Evolutionary conservation across 129 eudicot species (phyloP), one percentile per base, ranked within the genome.

Genomic region (Artemisia annua): DNA sequence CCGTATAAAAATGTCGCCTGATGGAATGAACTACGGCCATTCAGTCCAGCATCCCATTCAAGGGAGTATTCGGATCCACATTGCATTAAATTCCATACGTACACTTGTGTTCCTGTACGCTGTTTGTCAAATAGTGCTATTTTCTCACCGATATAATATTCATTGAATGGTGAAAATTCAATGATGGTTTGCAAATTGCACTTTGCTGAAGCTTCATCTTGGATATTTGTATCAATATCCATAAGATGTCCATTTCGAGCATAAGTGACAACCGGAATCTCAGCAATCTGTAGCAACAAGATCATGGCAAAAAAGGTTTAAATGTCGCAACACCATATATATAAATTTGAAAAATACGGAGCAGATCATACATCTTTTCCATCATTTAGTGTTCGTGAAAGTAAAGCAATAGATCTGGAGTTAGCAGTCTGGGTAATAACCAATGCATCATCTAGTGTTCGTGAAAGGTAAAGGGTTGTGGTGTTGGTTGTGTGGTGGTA

Each of bases 31-130:
- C 60, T 54, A 16, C 60, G 20, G 20, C 60, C 60, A 5, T 12
- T 54, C 24, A 54, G 2, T 17, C 60, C 60, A 54, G 17, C 20
- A 11, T n/a, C 22, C 60, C 60, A 54, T 54, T 54, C 60, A n/a
- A 89, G 68, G 48, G 86, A 71, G 73, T 82, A 86, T 51, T 66
- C 48, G 60, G 96, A 75, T 61, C 96, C 96, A 89, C 92, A 86
- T 65, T 78, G 75, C 48, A 86, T 89, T 70, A 89, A 74, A 79
- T 89, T 89, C 96, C 89, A 89, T 56, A 86, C 73, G 76, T 86
- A 89, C 64, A 89, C 83, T 66, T 89, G 92, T 71, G 96, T 89
- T 56, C 92, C 96, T 1, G 89, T 84, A 59, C 86, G 85, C 5
- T 79, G 52, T 73, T 26, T 73, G 4, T 54, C 20, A 56, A 89